Evolutionary conservation across 1,284 basidiomycete genomes (phyloP).

Genomic region (Tremellales sp.): DNA sequence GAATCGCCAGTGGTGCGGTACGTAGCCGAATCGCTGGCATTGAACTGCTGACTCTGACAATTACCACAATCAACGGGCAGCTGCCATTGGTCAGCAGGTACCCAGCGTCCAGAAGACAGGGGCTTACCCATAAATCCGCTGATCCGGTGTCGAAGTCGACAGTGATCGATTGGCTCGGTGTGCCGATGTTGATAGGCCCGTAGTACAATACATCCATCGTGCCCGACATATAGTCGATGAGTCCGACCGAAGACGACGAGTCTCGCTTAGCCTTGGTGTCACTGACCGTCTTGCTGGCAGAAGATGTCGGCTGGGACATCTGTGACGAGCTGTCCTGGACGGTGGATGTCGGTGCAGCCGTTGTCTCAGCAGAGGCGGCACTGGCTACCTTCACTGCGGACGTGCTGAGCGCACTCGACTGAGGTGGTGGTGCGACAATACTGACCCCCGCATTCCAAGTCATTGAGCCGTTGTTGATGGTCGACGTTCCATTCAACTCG

Average conservation of each 20-base stretch:
- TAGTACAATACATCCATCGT: constrained; percentile 32
- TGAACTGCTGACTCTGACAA: constrained; percentile 23
- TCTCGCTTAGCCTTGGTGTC: background rate
- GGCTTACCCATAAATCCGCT: constrained; percentile 44
- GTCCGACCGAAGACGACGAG: constrained; percentile 6
- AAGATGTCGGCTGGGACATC: background rate
- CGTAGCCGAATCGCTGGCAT: constrained; percentile 12
- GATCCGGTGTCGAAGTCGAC: constrained; percentile 55
- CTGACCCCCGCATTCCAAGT: background rate
- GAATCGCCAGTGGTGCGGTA: constrained; percentile 13
- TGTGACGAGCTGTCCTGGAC: too few relatives aligned
- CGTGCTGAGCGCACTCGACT: background rate
- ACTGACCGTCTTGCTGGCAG: constrained; percentile 3
- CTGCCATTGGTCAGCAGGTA: constrained; percentile 4
- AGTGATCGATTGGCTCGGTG: constrained; percentile 31
- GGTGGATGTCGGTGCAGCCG: background rate
- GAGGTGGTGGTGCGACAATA: background rate
- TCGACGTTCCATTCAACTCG: background rate
- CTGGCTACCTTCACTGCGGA: background rate
- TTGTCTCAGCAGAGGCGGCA: background rate
- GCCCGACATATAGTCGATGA: constrained; percentile 26
- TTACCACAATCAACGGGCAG: constrained; percentile 17
- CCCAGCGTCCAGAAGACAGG: background rate
- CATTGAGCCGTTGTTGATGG: background rate
- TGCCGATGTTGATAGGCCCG: constrained; percentile 31